Percentiles rank a stretch among this genome's conserved stretches.
These are phyloP conservation scores for Drosera spatulata DNA, from an alignment of 179 eudicot genomes.

Conservation along the genomic window DNA sequence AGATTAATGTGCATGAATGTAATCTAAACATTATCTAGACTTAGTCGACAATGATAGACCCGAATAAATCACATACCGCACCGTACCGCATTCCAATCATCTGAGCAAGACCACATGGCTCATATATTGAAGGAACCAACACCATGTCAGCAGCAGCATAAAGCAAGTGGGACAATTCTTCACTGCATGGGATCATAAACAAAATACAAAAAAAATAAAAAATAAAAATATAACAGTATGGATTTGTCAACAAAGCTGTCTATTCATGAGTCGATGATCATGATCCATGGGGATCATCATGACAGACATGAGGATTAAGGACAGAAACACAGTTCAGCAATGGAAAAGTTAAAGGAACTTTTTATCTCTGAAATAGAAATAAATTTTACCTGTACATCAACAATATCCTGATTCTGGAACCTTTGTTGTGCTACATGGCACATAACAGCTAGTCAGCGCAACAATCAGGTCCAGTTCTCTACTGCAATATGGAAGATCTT, in stretches of 20 bases:
- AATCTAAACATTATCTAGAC: background rate
- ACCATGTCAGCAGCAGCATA: slow-evolving; percentile 93
- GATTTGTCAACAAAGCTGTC: no score
- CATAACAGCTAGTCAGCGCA: slow-evolving; percentile 13
- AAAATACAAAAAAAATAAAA: background rate
- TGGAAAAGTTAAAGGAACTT: background rate
- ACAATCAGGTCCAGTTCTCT: background rate
- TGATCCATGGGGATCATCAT: no score
- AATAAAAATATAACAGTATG: no score
- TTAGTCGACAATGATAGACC: background rate
- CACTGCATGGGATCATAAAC: slow-evolving; percentile 34
- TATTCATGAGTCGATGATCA: no score
- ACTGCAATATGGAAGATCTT: no score
- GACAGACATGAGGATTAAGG: background rate
- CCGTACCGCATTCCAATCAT: slow-evolving; percentile 97
- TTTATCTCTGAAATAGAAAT: background rate
- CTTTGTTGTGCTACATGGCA: slow-evolving; percentile 59
- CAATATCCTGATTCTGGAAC: slow-evolving; percentile 59
- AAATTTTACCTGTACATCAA: slow-evolving; percentile 61
- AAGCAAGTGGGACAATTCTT: slow-evolving; percentile 86
- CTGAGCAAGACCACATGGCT: slow-evolving; percentile 93
- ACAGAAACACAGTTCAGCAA: background rate
- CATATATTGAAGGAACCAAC: slow-evolving; percentile 82
- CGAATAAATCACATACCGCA: slow-evolving; percentile 32
- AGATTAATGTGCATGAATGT: no score